These are phyloP conservation scores for Puccinia brachypodii DNA, from an alignment of 1,284 basidiomycete genomes.

Conservation along the genomic window DNA sequence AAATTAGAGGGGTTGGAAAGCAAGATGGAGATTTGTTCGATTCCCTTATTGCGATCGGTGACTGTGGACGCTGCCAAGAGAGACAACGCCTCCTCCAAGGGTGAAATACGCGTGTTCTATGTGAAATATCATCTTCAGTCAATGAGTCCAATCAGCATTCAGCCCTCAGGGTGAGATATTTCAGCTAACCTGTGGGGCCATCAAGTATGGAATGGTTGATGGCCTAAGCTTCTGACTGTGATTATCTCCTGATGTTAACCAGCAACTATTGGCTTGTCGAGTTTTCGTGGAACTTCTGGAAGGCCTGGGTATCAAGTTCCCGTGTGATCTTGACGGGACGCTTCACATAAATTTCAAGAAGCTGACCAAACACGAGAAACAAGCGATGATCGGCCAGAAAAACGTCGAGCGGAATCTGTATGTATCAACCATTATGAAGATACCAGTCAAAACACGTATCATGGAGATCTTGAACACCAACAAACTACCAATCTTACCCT, in stretches of 20 bases:
- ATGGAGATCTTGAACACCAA: too few species aligned
- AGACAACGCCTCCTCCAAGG: conserved; percentile 32
- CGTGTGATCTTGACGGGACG: too few species aligned
- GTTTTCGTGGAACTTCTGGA: not conserved
- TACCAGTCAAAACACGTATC: too few species aligned
- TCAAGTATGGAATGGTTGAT: not conserved
- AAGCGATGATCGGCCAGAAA: too few species aligned
- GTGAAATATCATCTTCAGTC: not conserved
- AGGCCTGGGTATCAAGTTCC: too few species aligned
- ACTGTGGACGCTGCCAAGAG: conserved; percentile 29
- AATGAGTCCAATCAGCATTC: not conserved
- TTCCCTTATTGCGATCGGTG: conserved; percentile 38
- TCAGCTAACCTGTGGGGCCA: conserved; percentile 13
- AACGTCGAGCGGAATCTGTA: too few species aligned
- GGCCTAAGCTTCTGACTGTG: too few species aligned
- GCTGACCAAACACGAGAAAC: too few species aligned
- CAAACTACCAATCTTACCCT: too few species aligned
- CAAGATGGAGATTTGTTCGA: conserved; percentile 26
- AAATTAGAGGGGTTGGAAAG: conserved; percentile 41
- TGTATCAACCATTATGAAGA: too few species aligned
- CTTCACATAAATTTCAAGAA: too few species aligned
- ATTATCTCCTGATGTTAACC: not conserved
- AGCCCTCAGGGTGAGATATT: not conserved
- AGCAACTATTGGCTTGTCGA: not conserved
- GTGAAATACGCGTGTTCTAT: conserved; percentile 2